phyloP scores from a whole-genome alignment of 2,329 filamentous ascomycete genomes.

The Pseudogymnoascus sp. region DNA sequence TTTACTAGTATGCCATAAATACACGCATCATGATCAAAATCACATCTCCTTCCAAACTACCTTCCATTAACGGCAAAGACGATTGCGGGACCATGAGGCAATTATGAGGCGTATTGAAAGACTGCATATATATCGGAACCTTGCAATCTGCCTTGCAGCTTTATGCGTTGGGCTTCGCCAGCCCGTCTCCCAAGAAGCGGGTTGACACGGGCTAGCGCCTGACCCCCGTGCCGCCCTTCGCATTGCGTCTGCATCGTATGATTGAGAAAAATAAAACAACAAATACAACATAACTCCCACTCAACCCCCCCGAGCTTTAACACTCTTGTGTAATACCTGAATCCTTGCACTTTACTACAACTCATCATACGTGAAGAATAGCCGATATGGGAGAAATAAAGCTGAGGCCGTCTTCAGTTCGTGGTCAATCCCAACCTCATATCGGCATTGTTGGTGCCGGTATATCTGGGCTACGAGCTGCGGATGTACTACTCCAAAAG shows the following conservation, averaged over 20 bases:
- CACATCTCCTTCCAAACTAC: not conserved
- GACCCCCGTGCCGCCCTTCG: not conserved
- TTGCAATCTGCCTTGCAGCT: constrained; percentile 1
- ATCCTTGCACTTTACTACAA: not conserved
- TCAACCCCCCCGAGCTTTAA: not conserved
- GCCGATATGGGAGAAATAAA: not conserved
- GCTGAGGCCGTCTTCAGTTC: not conserved
- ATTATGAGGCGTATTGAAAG: not conserved
- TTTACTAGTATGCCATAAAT: not conserved
- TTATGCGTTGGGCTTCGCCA: not conserved
- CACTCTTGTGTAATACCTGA: not conserved
- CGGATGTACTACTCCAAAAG: constrained; percentile 45
- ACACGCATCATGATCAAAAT: not conserved
- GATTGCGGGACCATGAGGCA: not conserved
- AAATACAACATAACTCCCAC: not conserved
- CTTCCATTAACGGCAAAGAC: not conserved
- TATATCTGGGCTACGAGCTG: constrained; percentile 48
- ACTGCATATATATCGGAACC: not conserved
- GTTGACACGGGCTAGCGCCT: not conserved
- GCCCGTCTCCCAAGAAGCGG: not conserved
- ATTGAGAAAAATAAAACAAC: not conserved
- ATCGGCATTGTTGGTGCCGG: constrained; percentile 51
- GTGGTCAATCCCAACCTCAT: not conserved
- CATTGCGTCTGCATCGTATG: not conserved
- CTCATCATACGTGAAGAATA: not conserved